phyloP scores from a whole-genome alignment of 2,329 filamentous ascomycete genomes.

The Aspergillus sojae region DNA sequence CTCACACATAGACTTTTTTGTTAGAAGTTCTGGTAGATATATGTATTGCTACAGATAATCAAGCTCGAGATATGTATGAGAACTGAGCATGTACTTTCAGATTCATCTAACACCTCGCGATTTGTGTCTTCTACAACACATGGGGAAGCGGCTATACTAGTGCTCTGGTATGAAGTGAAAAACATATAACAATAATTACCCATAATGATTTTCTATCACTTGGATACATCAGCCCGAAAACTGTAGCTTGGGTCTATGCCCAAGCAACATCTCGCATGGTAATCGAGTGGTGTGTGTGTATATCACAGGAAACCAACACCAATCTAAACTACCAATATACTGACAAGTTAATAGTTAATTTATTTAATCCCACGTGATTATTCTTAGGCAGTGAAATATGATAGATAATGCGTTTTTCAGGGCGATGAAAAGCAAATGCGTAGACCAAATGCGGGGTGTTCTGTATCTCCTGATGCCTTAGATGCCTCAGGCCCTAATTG shows the following conservation, averaged over 20 bases:
- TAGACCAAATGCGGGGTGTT: not conserved
- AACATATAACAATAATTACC: not conserved
- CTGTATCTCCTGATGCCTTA: not conserved
- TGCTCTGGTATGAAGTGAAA: not conserved
- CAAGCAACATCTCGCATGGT: not conserved
- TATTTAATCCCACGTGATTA: not conserved
- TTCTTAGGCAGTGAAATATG: not conserved
- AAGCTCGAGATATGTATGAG: not conserved
- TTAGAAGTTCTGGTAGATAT: not conserved
- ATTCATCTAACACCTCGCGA: not conserved
- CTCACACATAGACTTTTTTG: not conserved
- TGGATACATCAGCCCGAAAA: not conserved
- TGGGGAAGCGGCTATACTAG: not conserved
- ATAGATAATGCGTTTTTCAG: too few relatives aligned
- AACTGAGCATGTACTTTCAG: not conserved
- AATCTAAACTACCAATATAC: not conserved
- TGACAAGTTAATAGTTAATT: not conserved
- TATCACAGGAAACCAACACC: not conserved
- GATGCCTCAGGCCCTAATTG: not conserved
- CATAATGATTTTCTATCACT: not conserved
- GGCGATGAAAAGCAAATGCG: not conserved
- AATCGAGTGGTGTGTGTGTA: not conserved
- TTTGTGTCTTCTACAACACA: not conserved
- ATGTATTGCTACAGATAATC: not conserved
- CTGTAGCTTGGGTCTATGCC: not conserved